Base-by-base conservation (phyloP, 805 yeast species). In the Ogataea parapolymorpha region DNA sequence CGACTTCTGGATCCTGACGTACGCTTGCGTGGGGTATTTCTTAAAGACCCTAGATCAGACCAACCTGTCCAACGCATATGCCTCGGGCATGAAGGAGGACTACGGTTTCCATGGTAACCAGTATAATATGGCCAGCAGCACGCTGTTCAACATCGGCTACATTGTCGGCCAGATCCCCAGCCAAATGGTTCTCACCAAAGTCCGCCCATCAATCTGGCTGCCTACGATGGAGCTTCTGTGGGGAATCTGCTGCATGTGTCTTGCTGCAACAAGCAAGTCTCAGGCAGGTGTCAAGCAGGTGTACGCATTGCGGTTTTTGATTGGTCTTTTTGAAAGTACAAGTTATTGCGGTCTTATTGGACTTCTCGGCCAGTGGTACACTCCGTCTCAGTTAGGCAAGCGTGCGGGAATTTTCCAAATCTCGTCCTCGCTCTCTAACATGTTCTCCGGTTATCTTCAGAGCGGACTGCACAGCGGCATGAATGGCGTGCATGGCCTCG, bases 391-490 rank as follows among this genome's bases (percentile, higher is more conserved):
- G 59, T 66, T 78, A 39, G 70, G 75, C 35, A 68, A 82, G 53
- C 71, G 87, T 61, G 77, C 80, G 14, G 78, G 78, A 28, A 65
- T 77, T 49, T 77, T 75, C 62, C 79, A 79, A 50, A 60, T 74
- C 32, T 85, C 87, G 30, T 82, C 80, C 49, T 73, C 70, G 48
- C 65, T 80, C 27, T 89, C 85, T 26, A 62, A 72, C 15, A 61
- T 79, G 48, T 77, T 84, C 8, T 70, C 82, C 3, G 84, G 85
- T 20, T 72, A 77, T 43, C 61, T 82, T 34, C 81, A 80, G 46
- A 74, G 80, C 15, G 75, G 80, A 8, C 68, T 77, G 22, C 73
- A 65, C 46, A 52, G 66, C 13, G 52, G 59, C 30, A 51, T 81
- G 52, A 63, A 70, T 39, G 83, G 81, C 13, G 61, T 51, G 4